Evolutionary conservation across 2,329 filamentous ascomycete genomes (phyloP), one percentile per base, ranked within the genome.

Genomic region (Volutella citrinella): DNA sequence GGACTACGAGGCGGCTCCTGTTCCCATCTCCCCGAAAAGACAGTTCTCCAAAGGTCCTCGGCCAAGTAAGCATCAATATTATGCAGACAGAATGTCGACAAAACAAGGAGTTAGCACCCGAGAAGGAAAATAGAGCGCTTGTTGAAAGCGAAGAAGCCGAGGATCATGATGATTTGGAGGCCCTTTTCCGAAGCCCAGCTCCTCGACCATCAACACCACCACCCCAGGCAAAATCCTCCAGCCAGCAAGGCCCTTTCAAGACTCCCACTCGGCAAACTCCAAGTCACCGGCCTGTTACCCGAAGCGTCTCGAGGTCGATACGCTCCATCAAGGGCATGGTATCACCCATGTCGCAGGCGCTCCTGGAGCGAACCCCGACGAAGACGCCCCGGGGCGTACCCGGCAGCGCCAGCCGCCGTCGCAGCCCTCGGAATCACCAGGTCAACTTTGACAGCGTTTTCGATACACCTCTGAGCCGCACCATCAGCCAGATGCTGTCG

Each of bases 1-100:
- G 75, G 20, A 63, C 57, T 32, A 89, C 84, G 1, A 74, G 84
- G 40, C 73, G 87, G 38, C 61, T 90, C 4, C 69, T 93, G 2
- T 93, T 93, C 52, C 84, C 87, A 2, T 89, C 84, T 1, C 86
- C 86, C 3, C 73, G 80, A 26, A 84, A 83, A 45, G 75, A 79
- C 19, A 76, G 74, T 21, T 69, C 77, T 27, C 64, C 72, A 2
- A 87, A 80, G 54, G 72, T 76, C 15, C 67, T 87, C 4, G 72
- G 74, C 30, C 77, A 82, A 48, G 57, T 78, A 24, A 61, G 69
- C 11, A 63, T 72, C 12, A 82, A 81, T 46, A 55, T 70, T 32
- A 64, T 74, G 25, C 67, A 71, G 39, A 64, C 67, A 5, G 63
- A 65, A 16, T 55, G 55, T 20, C 56, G 60, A 20, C 56, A 56